Evolutionary conservation across 352 stramenopile species (phyloP), one percentile per base, ranked within the genome.

Genomic region (Phytopythium mirpurense): DNA sequence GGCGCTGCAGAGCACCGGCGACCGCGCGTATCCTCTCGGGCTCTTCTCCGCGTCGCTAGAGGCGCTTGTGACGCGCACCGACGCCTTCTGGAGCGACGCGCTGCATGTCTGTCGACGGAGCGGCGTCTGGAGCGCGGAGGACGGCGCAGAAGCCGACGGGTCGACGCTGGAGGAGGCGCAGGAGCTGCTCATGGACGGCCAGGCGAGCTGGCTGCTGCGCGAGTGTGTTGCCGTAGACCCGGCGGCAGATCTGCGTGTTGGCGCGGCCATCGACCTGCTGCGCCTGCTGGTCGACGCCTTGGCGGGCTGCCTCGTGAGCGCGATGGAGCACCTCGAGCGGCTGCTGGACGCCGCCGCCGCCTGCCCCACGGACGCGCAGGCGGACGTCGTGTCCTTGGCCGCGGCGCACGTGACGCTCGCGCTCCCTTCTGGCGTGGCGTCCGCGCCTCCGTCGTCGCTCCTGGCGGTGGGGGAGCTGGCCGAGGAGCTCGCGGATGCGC

Each of bases 211-310:
- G 48, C 15, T 54, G 32, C 34, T 74, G 34, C 19, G 9, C 15
- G 59, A 68, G 6, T 56, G 46, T 32, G 29, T 9, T 26, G 53
- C 67, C 18, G 36, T 45, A 49, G 12, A 56, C n/a, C 37, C 41
- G 36, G n/a, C 35, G 48, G 12, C 40, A 5, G n/a, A n/a, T 14
- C 23, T 38, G 31, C 34, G 11, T 14, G 6, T 35, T 34, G 54
- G 48, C 44, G 36, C 10, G 5, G 19, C 48, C 16, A 58, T 46
- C 10, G 44, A 49, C 7, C 46, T 88, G 27, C 48, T 90, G 31
- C 74, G 82, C 32, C 63, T 90, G 34, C 48, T 76, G 21, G 65
- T 83, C 2, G 76, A 89, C 27, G 38, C 73, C 18, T 65, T 80
- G 49, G 74, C 57, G 31, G 57, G 59, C 19, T 87, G 74, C 37